These are phyloP conservation scores for Pyrus pyrifolia DNA, from an alignment of 306 rosid species.

Conservation along the genomic window DNA sequence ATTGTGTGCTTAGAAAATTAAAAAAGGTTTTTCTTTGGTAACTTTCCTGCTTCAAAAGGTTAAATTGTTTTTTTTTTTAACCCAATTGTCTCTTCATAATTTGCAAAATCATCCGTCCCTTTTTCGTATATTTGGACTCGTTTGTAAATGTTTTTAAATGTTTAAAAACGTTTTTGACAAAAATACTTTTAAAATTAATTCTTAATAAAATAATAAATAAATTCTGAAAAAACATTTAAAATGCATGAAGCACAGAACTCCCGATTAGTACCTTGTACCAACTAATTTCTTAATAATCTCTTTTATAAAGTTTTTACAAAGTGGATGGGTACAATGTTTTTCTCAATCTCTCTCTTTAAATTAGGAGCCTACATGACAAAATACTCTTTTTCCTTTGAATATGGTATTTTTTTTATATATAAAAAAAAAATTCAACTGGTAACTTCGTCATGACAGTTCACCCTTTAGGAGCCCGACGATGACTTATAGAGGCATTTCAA, in stretches of 20 bases:
- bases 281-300: neutral
- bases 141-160: no score
- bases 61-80: neutral
- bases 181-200: no score
- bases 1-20: neutral
- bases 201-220: no score
- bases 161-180: no score
- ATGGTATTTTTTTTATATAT: no score
- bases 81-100: neutral
- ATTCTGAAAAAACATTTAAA: no score
- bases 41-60: neutral
- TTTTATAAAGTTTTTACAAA: neutral
- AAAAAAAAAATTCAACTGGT: no score
- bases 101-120: neutral
- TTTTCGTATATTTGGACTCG: neutral
- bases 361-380: no score
- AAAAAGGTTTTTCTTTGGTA: neutral
- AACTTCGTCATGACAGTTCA: no score
- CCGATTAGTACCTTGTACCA: neutral
- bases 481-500: no score
- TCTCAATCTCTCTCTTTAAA: neutral
- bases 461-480: rapidly evolving
- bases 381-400: no score
- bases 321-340: neutral
- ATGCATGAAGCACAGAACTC: neutral